Evolutionary conservation across 441 rosid genomes (phyloP), one percentile per base, ranked within the genome.

Genomic region (Gossypium gossypioides): DNA sequence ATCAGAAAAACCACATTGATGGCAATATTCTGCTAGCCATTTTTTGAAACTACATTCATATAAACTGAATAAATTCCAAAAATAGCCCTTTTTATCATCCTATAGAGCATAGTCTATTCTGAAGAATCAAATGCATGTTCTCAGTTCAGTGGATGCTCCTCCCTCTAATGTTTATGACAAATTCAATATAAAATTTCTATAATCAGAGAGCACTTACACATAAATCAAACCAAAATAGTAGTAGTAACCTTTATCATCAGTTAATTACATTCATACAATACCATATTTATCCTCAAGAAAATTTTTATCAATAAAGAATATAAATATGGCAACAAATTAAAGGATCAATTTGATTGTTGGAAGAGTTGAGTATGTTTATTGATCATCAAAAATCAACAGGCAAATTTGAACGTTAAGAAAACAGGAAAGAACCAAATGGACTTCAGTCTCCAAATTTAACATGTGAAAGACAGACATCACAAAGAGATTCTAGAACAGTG

Each of bases 41-140:
- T 15, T 29, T 68, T 48, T 16, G 27, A 68, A 68, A 68, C 60
- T 24, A 68, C 16, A 68, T 51, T 68, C 59, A 25, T 15, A 40
- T 51, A 9, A 48, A 68, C 42, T 27, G 72, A 68, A 27, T 16
- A 21, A 51, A 68, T 27, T 32, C 27, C 44, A 24, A 67, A n/a
- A 24, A 8, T 7, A 8, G 13, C 24, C 7, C 18, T 37, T 37
- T 46, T 66, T 22, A 22, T 24, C 40, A 66, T 46, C 70, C 70
- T 24, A 65, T 15, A 13, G 22, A 48, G 10, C 44, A 0, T 67
- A 25, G 25, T 50, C 55, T 21, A 65, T 6, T 65, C 51, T 24
- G 34, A 44, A 42, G 54, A 25, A 64, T 42, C 52, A 24, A 12
- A 63, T 1, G 10, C 24, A 8, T 64, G 69, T 29, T 65, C 55